Percentiles rank a stretch among this genome's conserved stretches.
phyloP scores from a whole-genome alignment of 2,329 filamentous ascomycete genomes.

The Zasmidium angulare region DNA sequence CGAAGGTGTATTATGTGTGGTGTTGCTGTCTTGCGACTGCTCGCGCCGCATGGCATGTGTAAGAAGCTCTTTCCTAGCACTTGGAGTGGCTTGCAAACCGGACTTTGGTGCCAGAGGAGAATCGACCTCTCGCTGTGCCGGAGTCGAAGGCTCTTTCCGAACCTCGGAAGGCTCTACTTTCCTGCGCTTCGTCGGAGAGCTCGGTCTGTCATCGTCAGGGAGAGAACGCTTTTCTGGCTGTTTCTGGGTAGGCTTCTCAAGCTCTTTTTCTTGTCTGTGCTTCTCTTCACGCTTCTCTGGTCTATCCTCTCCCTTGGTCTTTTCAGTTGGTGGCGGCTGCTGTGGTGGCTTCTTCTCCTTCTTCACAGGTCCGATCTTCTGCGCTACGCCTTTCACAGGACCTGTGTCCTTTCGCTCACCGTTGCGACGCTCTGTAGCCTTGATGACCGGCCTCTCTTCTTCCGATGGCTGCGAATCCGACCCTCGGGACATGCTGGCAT shows the following conservation, averaged over 20 bases:
- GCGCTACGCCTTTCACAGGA: conserved; percentile 28
- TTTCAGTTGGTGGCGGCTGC: not conserved
- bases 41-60: conserved; percentile 28
- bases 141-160: conserved; percentile 27
- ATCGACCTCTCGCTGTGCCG: conserved; percentile 20
- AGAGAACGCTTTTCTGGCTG: conserved; percentile 20
- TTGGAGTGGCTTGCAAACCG: conserved; percentile 26
- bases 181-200: conserved; percentile 28
- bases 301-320: conserved; percentile 9
- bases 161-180: conserved; percentile 20
- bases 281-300: not conserved
- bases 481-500: conserved; percentile 12
- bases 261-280: too few relatives aligned
- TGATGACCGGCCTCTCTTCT: conserved; percentile 12
- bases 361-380: conserved; percentile 27
- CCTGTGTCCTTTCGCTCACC: conserved; percentile 16
- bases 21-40: conserved; percentile 25
- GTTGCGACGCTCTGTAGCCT: conserved; percentile 13
- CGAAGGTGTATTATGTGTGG: conserved; percentile 24
- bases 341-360: conserved; percentile 19
- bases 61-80: conserved; percentile 29
- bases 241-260: too few relatives aligned
- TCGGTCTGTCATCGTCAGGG: conserved; percentile 14
- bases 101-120: conserved; percentile 26
- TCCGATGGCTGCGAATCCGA: not conserved